Conservation (phyloP, 2,329 filamentous ascomycete species). For the Chlorencoelia australis region DNA sequence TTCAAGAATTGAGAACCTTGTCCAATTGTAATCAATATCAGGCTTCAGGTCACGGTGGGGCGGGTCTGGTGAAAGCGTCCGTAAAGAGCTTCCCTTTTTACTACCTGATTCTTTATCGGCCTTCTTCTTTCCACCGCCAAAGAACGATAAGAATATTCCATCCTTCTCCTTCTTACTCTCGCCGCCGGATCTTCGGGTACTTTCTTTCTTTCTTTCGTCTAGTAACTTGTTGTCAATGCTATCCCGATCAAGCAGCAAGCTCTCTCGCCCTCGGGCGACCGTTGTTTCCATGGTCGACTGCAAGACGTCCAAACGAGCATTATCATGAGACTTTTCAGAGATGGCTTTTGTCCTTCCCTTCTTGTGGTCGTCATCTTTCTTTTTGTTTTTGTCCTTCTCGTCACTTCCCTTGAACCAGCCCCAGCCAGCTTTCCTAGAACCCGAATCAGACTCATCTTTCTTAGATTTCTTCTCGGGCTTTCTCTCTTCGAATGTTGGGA, state of each 20-base stretch:
- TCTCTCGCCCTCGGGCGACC: conserved; percentile 60
- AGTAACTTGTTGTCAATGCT: conserved; percentile 60
- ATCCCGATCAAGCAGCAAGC: conserved; percentile 72
- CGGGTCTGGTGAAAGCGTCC: conserved; percentile 75
- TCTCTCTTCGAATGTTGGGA: conserved; percentile 71
- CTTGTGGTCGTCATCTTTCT: conserved; percentile 47
- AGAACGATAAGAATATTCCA: conserved; percentile 86
- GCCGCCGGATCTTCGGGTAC: conserved; percentile 56
- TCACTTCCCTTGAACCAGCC: conserved; percentile 73
- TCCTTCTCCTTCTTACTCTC: conserved; percentile 87
- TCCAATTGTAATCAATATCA: conserved; percentile 94
- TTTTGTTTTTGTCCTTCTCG: conserved; percentile 63
- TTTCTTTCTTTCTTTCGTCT: conserved; percentile 75
- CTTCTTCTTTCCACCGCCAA: conserved; percentile 84
- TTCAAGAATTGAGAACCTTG: conserved; percentile 86
- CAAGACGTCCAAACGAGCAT: conserved; percentile 72
- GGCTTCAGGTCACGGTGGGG: conserved; percentile 63
- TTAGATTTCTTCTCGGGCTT: conserved; percentile 66
- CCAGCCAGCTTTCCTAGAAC: conserved; percentile 68
- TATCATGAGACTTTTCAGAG: conserved; percentile 58
- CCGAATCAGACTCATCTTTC: conserved; percentile 50
- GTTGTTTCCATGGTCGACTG: conserved; percentile 75
- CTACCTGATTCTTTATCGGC: conserved; percentile 61
- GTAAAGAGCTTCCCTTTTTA: conserved; percentile 62
- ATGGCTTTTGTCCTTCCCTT: conserved; percentile 51